Percentiles rank a stretch among this genome's conserved stretches.
These are phyloP conservation scores for Boletellus ananiceps DNA, from an alignment of 768 basidiomycete genomes.

Conservation along the genomic window DNA sequence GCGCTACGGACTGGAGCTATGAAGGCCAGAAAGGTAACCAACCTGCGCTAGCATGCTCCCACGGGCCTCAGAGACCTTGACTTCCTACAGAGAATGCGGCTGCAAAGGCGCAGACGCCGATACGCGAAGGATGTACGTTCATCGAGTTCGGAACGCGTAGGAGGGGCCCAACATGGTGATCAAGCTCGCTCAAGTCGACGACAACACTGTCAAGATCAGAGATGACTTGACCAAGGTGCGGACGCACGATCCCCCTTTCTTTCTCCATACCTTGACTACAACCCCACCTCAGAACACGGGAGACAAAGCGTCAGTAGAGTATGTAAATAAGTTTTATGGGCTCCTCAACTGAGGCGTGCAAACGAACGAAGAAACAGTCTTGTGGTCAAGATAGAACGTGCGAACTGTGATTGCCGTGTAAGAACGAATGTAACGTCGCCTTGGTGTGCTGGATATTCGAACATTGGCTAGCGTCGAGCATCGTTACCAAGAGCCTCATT, in stretches of 20 bases:
- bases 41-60: not conserved
- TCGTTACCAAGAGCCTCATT: too few relatives aligned
- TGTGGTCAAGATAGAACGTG: too few relatives aligned
- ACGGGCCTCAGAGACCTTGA: not conserved
- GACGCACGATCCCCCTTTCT: too few relatives aligned
- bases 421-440: too few relatives aligned
- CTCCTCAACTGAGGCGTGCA: conserved; percentile 1
- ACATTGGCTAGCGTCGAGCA: too few relatives aligned
- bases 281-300: conserved; percentile 61
- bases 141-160: conserved; percentile 88
- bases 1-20: conserved; percentile 78
- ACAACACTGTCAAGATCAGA: conserved; percentile 79
- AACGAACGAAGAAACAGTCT: too few relatives aligned
- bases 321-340: conserved; percentile 43
- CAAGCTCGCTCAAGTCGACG: conserved; percentile 75
- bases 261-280: not conserved
- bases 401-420: too few relatives aligned
- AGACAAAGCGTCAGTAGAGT: conserved; percentile 49
- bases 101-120: conserved; percentile 59
- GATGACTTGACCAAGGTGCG: conserved; percentile 82
- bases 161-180: conserved; percentile 89
- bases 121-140: conserved; percentile 62
- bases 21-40: conserved; percentile 70
- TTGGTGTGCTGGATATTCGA: too few relatives aligned
- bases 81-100: conserved; percentile 58